phyloP scores from a whole-genome alignment of 2,329 filamentous ascomycete species.

The Nectriaceae sp. region DNA sequence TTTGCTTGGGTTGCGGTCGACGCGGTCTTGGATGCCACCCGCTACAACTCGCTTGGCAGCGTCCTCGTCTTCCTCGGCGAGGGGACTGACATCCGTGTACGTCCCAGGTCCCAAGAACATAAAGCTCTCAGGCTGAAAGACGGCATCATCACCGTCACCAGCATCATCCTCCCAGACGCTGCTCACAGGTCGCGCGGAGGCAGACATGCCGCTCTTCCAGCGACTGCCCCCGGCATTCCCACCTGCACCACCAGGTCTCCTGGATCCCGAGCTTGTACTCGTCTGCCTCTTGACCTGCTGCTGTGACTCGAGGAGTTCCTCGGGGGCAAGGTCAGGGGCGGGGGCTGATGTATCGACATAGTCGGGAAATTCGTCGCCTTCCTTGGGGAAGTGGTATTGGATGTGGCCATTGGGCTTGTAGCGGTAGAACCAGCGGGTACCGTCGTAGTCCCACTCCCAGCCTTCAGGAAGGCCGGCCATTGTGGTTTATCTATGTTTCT shows the following conservation, averaged over 20 bases:
- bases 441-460: slow-evolving; percentile 62
- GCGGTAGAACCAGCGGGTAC: slow-evolving; percentile 58
- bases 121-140: slow-evolving; percentile 55
- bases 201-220: slow-evolving; percentile 32
- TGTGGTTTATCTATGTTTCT: slow-evolving; percentile 1
- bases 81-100: slow-evolving; percentile 48
- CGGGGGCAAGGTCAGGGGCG: slow-evolving; percentile 46
- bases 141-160: slow-evolving; percentile 33
- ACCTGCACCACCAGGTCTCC: slow-evolving; percentile 6
- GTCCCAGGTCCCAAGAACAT: slow-evolving; percentile 53
- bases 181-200: slow-evolving; percentile 35
- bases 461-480: slow-evolving; percentile 49
- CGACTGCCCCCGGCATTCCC: slow-evolving; percentile 9
- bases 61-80: slow-evolving; percentile 42
- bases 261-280: slow-evolving; percentile 13
- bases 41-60: slow-evolving; percentile 32
- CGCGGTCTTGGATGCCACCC: slow-evolving; percentile 18
- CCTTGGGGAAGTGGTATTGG: slow-evolving; percentile 58
- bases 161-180: slow-evolving; percentile 35
- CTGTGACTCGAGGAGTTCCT: slow-evolving; percentile 55
- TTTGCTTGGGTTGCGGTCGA: slow-evolving; percentile 19
- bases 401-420: slow-evolving; percentile 55
- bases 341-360: slow-evolving; percentile 44
- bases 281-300: slow-evolving; percentile 46
- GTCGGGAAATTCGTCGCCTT: slow-evolving; percentile 61